A percentile compares a stretch with the other conserved stretches of the same genome.
Conservation (phyloP, 2,329 filamentous ascomycete species). For the Cercospora zeae-maydis region DNA sequence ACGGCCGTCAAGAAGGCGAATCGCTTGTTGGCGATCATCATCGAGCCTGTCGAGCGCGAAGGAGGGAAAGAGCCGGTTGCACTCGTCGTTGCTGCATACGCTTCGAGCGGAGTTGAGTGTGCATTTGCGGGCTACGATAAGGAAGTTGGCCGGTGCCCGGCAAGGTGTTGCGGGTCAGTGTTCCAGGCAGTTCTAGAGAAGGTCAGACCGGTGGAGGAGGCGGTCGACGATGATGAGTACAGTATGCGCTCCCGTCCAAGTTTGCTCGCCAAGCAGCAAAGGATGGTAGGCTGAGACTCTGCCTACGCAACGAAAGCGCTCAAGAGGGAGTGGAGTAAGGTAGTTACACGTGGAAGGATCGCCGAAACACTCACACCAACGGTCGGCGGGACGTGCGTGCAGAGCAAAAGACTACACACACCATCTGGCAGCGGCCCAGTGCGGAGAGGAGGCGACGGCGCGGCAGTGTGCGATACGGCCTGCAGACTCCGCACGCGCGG, state of each 20-base stretch:
- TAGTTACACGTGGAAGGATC: background rate
- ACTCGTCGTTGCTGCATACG: conserved; percentile 1
- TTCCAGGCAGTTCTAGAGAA: background rate
- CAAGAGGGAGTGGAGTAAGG: background rate
- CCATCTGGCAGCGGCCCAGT: background rate
- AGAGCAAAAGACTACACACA: background rate
- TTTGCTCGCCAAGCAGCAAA: background rate
- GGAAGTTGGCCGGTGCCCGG: background rate
- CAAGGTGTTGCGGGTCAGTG: background rate
- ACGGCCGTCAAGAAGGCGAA: conserved; percentile 15
- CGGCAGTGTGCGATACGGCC: background rate
- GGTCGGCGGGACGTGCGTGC: background rate
- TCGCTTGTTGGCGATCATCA: conserved; percentile 18
- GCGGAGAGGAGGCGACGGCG: background rate
- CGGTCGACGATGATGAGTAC: background rate
- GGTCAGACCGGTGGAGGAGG: background rate
- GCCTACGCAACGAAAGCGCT: background rate
- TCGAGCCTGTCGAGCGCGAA: background rate
- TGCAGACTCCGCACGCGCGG: background rate
- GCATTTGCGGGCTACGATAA: background rate
- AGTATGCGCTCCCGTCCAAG: background rate
- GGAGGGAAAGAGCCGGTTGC: background rate
- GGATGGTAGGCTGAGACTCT: background rate
- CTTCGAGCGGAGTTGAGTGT: background rate
- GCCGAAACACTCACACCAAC: background rate